phyloP scores from a whole-genome alignment of 139 green algal species.

The Chlorella sp. region DNA sequence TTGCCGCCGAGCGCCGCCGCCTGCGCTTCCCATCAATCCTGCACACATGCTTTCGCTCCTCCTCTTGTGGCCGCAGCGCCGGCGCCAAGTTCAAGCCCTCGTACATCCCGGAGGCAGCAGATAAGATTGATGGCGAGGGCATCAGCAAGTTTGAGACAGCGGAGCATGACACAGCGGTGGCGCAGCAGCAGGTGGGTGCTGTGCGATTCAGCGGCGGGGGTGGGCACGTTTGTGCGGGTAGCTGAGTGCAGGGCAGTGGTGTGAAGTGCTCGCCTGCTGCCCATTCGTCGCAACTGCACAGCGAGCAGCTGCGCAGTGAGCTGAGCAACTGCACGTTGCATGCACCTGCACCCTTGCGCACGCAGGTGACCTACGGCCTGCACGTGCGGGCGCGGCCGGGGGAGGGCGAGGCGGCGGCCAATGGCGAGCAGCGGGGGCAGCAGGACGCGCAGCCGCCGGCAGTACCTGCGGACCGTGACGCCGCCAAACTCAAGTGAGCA shows the following conservation, averaged over 20 bases:
- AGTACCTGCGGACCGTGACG: neutral
- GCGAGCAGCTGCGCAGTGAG: too few relatives aligned
- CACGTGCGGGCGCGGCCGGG: too few relatives aligned
- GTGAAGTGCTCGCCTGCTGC: too few relatives aligned
- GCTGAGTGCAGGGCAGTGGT: too few relatives aligned
- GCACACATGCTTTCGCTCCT: too few relatives aligned
- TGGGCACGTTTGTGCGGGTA: too few relatives aligned
- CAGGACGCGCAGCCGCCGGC: conserved; percentile 1
- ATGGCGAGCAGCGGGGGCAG: conserved; percentile 11
- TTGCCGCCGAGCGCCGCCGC: too few relatives aligned
- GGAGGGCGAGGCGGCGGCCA: neutral
- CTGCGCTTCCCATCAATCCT: too few relatives aligned
- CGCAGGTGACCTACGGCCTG: too few relatives aligned
- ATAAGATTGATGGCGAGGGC: conserved; percentile 30
- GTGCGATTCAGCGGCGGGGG: neutral
- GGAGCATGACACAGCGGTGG: conserved; percentile 34
- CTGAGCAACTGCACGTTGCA: too few relatives aligned
- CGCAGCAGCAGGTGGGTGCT: conserved; percentile 19
- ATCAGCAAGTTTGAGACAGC: conserved; percentile 54
- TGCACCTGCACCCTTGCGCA: too few relatives aligned
- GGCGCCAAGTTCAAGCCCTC: conserved; percentile 22
- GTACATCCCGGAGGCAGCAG: conserved; percentile 41
- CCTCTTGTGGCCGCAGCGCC: neutral
- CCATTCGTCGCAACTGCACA: too few relatives aligned
- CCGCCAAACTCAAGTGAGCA: conserved; percentile 26